Base-by-base conservation (phyloP, 768 basidiomycete genomes). In the Russula virescens region DNA sequence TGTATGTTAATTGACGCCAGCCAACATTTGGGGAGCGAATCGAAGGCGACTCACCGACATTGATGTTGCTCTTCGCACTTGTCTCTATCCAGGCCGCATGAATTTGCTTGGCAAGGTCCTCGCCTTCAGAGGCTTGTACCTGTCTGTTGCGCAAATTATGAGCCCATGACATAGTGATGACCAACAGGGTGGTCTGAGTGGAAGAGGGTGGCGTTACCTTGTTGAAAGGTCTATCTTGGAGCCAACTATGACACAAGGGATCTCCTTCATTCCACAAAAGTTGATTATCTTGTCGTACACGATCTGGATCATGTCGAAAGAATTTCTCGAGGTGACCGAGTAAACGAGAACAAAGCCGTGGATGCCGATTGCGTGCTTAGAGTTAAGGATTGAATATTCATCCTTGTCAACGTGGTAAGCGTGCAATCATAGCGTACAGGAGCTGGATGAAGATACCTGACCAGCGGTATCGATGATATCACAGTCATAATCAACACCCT, bases 381-480 rank as follows among this genome's bases (percentile, higher is more conserved):
- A 82, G 68, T 92, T 93, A 66, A 99, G 84, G 61, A 95, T 91
- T 21, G 93, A 90, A 77, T 91, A 98, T 74, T 99, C 96, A 71
- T 98, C 96, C 94, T 94, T 72, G 18, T 52, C 16, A 38, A 31
- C 26, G 42, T 19, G 35, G 25, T 40, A 60, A 61, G 28, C 2
- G 48, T 50, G 62, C 21, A 56, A 34, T 26, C 52, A 63, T 65
- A 40, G 61, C 31, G 6, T 50, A 61, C 35, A 48, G 52, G 11
- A 26, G 21, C 63, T 8, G 40, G 49, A 56, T 45, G 72, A 83
- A 31, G 8, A 67, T 60, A 92, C 94, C 85, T 98, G 96, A 31
- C 96, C 96, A 55, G 96, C 96, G 66, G 94, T 96, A 74, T 98
- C 96, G 69, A 98, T 92, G 77, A 98, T 95, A 76, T 96, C 94